Conservation (phyloP, 106 monocot species). For the Agapanthus africanus region DNA sequence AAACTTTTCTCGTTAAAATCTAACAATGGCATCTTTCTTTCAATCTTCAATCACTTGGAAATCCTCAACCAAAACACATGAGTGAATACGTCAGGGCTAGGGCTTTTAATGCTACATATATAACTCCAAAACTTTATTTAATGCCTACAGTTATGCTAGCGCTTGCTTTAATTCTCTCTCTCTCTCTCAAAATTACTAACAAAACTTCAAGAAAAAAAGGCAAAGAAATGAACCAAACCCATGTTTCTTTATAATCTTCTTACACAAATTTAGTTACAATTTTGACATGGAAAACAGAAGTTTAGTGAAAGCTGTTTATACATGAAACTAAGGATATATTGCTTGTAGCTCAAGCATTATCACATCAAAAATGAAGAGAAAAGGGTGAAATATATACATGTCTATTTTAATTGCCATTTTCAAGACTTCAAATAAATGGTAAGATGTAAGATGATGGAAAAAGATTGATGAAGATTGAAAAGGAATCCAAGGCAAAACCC, state of each 20-base stretch:
- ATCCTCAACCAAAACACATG: neutral
- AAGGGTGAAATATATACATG: too few relatives aligned
- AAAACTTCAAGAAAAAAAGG: neutral
- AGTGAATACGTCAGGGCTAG: conserved; percentile 1
- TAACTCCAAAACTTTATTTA: neutral
- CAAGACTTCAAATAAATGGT: too few relatives aligned
- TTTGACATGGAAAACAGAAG: neutral
- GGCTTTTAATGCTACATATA: neutral
- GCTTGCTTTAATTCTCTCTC: neutral
- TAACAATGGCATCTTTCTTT: conserved; percentile 23
- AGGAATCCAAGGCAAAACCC: neutral
- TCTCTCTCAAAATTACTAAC: neutral
- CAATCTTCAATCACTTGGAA: conserved; percentile 22
- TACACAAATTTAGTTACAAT: neutral
- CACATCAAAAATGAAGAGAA: neutral
- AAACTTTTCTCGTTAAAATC: conserved; percentile 24
- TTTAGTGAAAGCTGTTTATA: too few relatives aligned
- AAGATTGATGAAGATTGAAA: neutral
- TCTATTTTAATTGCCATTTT: too few relatives aligned
- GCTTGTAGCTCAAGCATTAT: too few relatives aligned
- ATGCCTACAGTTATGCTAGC: conserved; percentile 5
- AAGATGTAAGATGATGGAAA: too few relatives aligned
- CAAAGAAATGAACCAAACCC: neutral
- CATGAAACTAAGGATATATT: too few relatives aligned
- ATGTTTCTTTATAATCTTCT: too few relatives aligned